Conservation (phyloP, 257 asterid genomes). For the Rehmannia glutinosa region DNA sequence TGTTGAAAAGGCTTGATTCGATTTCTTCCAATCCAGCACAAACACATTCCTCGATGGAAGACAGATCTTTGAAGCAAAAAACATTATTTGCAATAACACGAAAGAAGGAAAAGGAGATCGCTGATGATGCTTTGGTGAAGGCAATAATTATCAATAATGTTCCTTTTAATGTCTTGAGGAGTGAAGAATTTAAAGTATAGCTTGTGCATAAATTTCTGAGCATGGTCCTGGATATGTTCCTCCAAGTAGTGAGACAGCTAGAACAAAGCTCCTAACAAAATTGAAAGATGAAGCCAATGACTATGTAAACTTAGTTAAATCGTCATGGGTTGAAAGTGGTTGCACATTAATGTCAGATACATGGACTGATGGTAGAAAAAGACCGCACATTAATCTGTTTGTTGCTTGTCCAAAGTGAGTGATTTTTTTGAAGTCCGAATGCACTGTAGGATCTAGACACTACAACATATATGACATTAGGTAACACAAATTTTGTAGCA, state of each 20-base stretch:
- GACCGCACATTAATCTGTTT: not conserved
- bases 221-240: not conserved
- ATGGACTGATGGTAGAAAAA: not conserved
- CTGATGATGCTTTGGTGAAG: not conserved
- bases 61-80: not conserved
- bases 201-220: not conserved
- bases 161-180: too few species aligned
- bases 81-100: not conserved
- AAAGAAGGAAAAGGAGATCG: not conserved
- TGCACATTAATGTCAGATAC: not conserved
- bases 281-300: not conserved
- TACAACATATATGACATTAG: too few species aligned
- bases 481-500: too few species aligned
- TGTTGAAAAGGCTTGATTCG: not conserved
- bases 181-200: not conserved
- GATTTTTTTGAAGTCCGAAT: too few species aligned
- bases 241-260: not conserved
- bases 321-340: not conserved
- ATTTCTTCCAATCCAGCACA: not conserved
- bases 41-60: not conserved
- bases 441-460: too few species aligned
- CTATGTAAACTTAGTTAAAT: not conserved
- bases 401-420: not conserved
- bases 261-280: not conserved
- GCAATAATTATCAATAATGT: not conserved